Evolutionary conservation across 768 basidiomycete species (phyloP).

Genomic region (Hebeloma cylindrosporum): DNA sequence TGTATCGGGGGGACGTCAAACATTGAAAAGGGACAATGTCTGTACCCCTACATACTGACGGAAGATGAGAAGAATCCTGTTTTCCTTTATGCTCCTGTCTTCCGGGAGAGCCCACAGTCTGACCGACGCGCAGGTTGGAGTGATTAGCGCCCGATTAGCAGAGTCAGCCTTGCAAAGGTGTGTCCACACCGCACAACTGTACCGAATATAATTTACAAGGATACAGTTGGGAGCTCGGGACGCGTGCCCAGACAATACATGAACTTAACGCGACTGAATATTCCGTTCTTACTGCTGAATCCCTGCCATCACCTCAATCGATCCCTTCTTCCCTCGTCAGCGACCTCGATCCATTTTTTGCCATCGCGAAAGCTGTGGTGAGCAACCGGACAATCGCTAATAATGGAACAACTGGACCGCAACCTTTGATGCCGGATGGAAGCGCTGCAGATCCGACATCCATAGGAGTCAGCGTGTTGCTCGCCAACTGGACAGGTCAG

Average conservation of each 20-base stretch:
- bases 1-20: too few relatives aligned
- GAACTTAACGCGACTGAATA: conserved; percentile 44
- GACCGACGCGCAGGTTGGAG: conserved; percentile 31
- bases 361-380: conserved; percentile 54
- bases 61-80: too few relatives aligned
- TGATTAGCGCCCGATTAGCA: conserved; percentile 36
- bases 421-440: conserved; percentile 56
- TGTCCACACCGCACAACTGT: conserved; percentile 1
- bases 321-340: conserved; percentile 32
- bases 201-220: background rate
- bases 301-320: conserved; percentile 35
- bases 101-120: conserved; percentile 29
- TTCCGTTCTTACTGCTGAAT: conserved; percentile 36
- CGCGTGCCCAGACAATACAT: conserved; percentile 49
- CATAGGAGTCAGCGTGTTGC: conserved; percentile 68
- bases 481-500: conserved; percentile 48
- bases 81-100: conserved; percentile 1
- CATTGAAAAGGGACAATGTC: too few relatives aligned
- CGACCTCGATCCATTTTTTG: conserved; percentile 53
- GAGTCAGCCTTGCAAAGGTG: conserved; percentile 40
- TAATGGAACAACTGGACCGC: conserved; percentile 46
- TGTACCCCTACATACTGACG: background rate
- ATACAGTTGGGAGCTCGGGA: conserved; percentile 56
- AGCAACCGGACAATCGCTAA: conserved; percentile 43
- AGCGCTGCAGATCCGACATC: conserved; percentile 78